Evolutionary conservation across 2,329 filamentous ascomycete genomes (phyloP).

Genomic region (Colletotrichum cordylinicola): DNA sequence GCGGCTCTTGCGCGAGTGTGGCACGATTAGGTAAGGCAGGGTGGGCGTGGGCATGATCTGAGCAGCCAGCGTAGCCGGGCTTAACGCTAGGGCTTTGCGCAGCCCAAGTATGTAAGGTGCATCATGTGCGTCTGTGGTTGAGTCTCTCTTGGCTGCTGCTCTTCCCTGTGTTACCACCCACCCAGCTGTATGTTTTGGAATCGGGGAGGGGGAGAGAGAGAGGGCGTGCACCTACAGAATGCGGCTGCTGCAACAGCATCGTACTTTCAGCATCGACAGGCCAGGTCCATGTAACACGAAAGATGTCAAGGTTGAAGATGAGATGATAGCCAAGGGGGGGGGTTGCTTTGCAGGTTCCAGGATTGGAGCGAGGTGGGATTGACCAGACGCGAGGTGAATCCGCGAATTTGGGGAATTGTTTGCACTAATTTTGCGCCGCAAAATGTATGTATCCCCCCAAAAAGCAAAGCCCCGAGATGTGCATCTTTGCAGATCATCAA

Average conservation of each 20-base stretch:
- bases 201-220: neutral
- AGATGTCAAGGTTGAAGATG: neutral
- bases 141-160: neutral
- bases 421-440: neutral
- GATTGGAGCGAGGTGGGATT: neutral
- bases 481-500: neutral
- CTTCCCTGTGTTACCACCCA: neutral
- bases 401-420: neutral
- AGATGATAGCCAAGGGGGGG: neutral
- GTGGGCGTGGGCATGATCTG: neutral
- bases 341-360: neutral
- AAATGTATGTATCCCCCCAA: neutral
- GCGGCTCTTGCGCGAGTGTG: neutral
- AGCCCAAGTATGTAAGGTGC: neutral
- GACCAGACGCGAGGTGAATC: neutral
- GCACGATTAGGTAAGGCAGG: neutral
- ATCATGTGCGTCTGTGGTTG: neutral
- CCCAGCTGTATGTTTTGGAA: neutral
- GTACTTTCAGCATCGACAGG: neutral
- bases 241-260: neutral
- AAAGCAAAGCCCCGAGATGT: neutral
- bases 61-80: neutral
- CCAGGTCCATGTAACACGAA: neutral
- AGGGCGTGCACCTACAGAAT: neutral
- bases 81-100: constrained; percentile 7